phyloP scores from a whole-genome alignment of 1,284 basidiomycete genomes.

The Peniophora sp. region DNA sequence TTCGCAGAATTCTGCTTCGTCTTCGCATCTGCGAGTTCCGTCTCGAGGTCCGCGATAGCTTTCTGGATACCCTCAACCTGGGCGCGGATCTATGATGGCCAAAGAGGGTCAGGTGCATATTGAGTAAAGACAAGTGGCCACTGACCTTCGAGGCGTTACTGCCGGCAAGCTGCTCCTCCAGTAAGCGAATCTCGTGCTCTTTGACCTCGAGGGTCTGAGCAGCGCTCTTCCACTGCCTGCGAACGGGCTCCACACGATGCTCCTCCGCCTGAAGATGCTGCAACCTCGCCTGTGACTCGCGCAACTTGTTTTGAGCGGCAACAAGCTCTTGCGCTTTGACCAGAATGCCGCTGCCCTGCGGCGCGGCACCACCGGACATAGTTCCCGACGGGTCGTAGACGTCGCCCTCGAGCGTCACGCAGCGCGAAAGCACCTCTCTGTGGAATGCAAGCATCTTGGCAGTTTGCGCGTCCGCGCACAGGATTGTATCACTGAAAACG shows the following conservation, averaged over 20 bases:
- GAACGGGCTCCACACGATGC: slow-evolving; percentile 41
- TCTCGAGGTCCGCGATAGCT: slow-evolving; percentile 60
- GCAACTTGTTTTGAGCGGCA: slow-evolving; percentile 47
- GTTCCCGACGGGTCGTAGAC: slow-evolving; percentile 96
- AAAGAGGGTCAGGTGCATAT: neutral
- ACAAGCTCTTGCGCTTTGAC: slow-evolving; percentile 83
- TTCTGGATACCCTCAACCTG: slow-evolving; percentile 76
- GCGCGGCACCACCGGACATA: slow-evolving; percentile 86
- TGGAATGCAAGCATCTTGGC: slow-evolving; percentile 89
- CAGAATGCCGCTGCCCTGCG: slow-evolving; percentile 69
- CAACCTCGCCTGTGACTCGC: slow-evolving; percentile 44
- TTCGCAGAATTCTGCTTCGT: slow-evolving; percentile 72
- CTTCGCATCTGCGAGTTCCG: slow-evolving; percentile 59
- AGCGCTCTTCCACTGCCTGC: slow-evolving; percentile 66
- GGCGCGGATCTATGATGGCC: slow-evolving; percentile 53
- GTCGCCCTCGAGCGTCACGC: slow-evolving; percentile 92
- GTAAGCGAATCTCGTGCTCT: slow-evolving; percentile 76
- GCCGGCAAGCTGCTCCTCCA: slow-evolving; percentile 82
- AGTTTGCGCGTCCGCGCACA: slow-evolving; percentile 85
- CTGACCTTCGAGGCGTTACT: slow-evolving; percentile 85
- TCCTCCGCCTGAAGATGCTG: slow-evolving; percentile 54
- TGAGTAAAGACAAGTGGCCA: slow-evolving; percentile 6
- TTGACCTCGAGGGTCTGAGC: slow-evolving; percentile 81
- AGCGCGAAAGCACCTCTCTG: slow-evolving; percentile 64
- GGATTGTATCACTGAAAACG: slow-evolving; percentile 90